Conservation (phyloP, 495 filamentous ascomycete species). For the Aspergillus homomorphus region DNA sequence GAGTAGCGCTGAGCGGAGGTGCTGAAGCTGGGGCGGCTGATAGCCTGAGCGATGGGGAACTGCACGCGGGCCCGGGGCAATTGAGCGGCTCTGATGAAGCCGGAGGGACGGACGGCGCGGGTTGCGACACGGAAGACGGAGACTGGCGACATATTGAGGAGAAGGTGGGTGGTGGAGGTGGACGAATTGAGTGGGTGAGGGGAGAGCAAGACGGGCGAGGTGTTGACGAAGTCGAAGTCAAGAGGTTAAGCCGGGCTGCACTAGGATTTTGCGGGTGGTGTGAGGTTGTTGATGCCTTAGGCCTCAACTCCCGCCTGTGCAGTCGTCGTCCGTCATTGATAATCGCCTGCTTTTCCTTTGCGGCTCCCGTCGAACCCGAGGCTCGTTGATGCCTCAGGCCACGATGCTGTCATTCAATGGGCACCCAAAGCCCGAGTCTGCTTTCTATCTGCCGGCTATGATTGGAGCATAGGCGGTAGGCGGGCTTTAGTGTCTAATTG, state of each 20-base stretch:
- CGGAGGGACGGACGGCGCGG: conserved; percentile 60
- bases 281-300: conserved; percentile 35
- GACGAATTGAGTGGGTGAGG: conserved; percentile 32
- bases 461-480: conserved; percentile 25
- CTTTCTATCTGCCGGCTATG: conserved; percentile 26
- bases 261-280: conserved; percentile 52
- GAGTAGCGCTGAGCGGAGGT: conserved; percentile 57
- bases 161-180: conserved; percentile 26
- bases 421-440: conserved; percentile 20
- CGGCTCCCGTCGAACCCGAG: conserved; percentile 18
- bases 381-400: conserved; percentile 34
- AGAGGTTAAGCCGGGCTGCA: conserved; percentile 30
- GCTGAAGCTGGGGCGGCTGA: conserved; percentile 63
- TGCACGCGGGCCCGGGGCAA: conserved; percentile 57
- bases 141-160: conserved; percentile 58
- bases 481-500: background rate
- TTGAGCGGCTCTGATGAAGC: conserved; percentile 57
- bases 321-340: conserved; percentile 14
- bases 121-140: conserved; percentile 68
- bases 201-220: conserved; percentile 34
- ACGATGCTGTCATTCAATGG: conserved; percentile 20
- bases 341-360: conserved; percentile 14
- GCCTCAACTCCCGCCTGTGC: conserved; percentile 10
- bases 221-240: conserved; percentile 35
- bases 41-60: conserved; percentile 49